These are phyloP conservation scores for Yarrowia sp. DNA, from an alignment of 805 yeast genomes.

Conservation along the genomic window DNA sequence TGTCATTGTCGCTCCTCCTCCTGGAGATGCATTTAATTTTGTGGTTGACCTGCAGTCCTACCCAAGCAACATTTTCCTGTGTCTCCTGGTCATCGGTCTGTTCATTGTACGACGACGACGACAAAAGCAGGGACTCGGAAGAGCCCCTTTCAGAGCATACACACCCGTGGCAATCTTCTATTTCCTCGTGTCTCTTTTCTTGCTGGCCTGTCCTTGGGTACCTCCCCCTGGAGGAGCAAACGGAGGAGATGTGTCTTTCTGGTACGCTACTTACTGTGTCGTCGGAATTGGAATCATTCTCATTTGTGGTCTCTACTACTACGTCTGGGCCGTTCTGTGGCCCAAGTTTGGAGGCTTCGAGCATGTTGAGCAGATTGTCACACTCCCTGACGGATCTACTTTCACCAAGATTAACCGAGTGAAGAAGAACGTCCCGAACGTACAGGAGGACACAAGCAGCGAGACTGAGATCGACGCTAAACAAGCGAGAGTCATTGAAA, in stretches of 20 bases:
- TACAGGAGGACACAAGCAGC: background rate
- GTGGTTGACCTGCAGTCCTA: constrained; percentile 61
- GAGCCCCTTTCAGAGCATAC: constrained; percentile 7
- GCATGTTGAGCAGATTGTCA: constrained; percentile 2
- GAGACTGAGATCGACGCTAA: background rate
- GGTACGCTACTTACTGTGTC: constrained; percentile 24
- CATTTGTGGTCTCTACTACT: constrained; percentile 7
- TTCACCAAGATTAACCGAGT: constrained; percentile 2
- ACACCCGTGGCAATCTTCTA: constrained; percentile 2
- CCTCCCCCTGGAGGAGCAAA: constrained; percentile 17
- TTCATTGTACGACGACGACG: constrained; percentile 42
- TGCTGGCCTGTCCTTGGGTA: constrained; percentile 23
- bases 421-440: background rate
- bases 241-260: constrained; percentile 17
- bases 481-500: background rate
- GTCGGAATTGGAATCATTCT: constrained; percentile 22
- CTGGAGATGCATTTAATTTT: constrained; percentile 63
- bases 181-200: background rate
- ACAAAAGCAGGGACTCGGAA: background rate
- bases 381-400: background rate
- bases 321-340: constrained; percentile 8
- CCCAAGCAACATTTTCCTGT: constrained; percentile 60
- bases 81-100: constrained; percentile 51
- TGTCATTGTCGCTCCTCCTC: constrained; percentile 57
- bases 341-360: background rate